Evolutionary conservation across 306 rosid genomes (phyloP).

Genomic region (Vigna mungo): DNA sequence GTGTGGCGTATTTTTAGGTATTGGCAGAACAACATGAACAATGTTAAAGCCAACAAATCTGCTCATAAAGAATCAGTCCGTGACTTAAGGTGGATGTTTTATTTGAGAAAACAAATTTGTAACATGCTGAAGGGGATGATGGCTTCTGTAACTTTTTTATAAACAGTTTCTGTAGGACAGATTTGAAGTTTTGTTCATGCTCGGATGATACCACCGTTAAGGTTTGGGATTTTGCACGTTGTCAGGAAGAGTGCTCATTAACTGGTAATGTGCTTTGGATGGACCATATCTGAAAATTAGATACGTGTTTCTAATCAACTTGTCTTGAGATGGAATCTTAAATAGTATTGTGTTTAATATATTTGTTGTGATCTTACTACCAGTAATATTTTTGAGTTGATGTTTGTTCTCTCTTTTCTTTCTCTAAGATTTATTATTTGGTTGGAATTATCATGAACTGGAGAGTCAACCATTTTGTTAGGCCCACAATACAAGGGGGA

Average conservation of each 20-base stretch:
- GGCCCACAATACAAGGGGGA: background rate
- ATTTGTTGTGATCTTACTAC: background rate
- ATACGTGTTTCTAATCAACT: constrained; percentile 29
- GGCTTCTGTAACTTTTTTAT: constrained; percentile 43
- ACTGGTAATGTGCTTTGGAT: constrained; percentile 91
- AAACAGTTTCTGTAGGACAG: constrained; percentile 96
- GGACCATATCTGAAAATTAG: constrained; percentile 31
- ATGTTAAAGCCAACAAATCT: constrained; percentile 94
- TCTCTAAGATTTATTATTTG: background rate
- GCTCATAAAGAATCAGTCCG: constrained; percentile 99
- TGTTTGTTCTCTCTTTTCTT: background rate
- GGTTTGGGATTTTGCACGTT: constrained; percentile 99
- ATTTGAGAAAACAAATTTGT: background rate
- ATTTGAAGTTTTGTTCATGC: constrained; percentile 97
- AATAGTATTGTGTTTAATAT: constrained; percentile 1
- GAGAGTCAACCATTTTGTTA: background rate
- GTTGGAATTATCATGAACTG: background rate
- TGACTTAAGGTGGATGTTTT: constrained; percentile 76
- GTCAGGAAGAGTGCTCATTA: constrained; percentile 95
- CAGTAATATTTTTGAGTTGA: background rate
- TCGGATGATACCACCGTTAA: constrained; percentile 96
- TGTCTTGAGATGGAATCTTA: constrained; percentile 10
- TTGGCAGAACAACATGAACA: constrained; percentile 99
- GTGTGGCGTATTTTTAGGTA: constrained; percentile 62
- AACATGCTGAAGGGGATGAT: constrained; percentile 43